Conservation (phyloP, 208 protist species). For the Crithidia sp. region DNA sequence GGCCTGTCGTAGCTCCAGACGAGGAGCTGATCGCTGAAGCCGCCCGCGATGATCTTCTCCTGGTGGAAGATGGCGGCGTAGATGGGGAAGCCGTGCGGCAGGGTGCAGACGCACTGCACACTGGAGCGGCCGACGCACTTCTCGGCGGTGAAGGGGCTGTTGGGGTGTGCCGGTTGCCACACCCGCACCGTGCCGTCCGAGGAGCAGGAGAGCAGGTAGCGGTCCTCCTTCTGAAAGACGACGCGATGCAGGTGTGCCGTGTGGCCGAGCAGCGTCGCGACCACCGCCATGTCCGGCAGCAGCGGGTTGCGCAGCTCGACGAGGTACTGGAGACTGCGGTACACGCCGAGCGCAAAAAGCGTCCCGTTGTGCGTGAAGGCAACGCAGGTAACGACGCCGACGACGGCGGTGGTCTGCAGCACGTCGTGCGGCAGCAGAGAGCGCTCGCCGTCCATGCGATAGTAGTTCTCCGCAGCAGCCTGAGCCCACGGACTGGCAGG, state of each 20-base stretch:
- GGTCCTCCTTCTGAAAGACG: conserved; percentile 53
- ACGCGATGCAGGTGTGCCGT: conserved; percentile 71
- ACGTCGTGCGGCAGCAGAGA: conserved; percentile 54
- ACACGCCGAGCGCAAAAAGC: conserved; percentile 67
- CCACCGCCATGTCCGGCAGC: conserved; percentile 38
- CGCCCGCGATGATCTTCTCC: conserved; percentile 73
- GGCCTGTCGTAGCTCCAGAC: conserved; percentile 60
- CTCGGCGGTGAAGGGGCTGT: conserved; percentile 7
- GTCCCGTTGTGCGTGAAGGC: conserved; percentile 47
- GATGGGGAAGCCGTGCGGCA: conserved; percentile 73
- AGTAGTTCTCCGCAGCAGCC: conserved; percentile 30
- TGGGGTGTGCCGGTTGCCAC: conserved; percentile 38
- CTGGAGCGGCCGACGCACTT: background rate
- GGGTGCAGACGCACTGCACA: conserved; percentile 44
- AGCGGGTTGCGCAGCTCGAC: conserved; percentile 63
- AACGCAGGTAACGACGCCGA: conserved; percentile 65
- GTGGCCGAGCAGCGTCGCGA: conserved; percentile 54
- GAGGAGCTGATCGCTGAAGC: conserved; percentile 64
- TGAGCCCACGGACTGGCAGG: conserved; percentile 25
- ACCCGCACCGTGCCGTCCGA: conserved; percentile 79
- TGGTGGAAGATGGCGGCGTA: conserved; percentile 80
- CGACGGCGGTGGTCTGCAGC: conserved; percentile 55
- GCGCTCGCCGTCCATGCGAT: conserved; percentile 64
- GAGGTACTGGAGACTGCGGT: conserved; percentile 57
- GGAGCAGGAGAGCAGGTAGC: conserved; percentile 67